Evolutionary conservation across 2,329 filamentous ascomycete species (phyloP), one percentile per base, ranked within the genome.

Genomic region (Leptographium galeiforme): DNA sequence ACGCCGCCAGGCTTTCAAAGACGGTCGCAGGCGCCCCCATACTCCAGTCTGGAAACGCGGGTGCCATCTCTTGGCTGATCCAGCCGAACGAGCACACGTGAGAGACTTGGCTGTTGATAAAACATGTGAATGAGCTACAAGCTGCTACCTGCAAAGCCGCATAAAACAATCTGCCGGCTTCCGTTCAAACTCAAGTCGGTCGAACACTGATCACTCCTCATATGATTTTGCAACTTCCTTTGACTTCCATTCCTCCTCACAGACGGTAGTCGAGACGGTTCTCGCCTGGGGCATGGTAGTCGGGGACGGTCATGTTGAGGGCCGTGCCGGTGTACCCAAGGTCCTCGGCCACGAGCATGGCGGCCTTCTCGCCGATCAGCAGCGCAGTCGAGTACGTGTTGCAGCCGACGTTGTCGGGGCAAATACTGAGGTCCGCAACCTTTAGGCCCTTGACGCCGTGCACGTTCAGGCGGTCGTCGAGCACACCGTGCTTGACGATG

Each of bases 401-500:
- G 68, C 79, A 82, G 56, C 82, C 85, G 25, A 89, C 84, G 58
- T 89, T 89, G 66, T 89, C 84, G 0, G 85, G 85, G 67, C 84
- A 89, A 71, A 89, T 86, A 50, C 76, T 82, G 46, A 89, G 67
- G 66, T 89, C 85, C 13, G 84, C 84, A 30, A 89, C 84, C 75
- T 89, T 89, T 61, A 89, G 76, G 16, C 82, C 81, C 72, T 87
- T 77, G 59, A 88, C 84, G 51, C 84, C 85, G 63, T 89, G 83
- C 4, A 89, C 85, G 60, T 88, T 89, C 53, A 89, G 75, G 56
- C 85, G 78, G 67, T 87, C 84, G 63, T 89, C 85, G 40, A 89
- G 69, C 0, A 89, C 85, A 56, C 85, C 85, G 62, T 89, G 84
- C 70, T 85, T 87, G 66, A 89, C 85, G 62, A 90, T 87, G 61